These are phyloP conservation scores for Leccinellum rugosiceps DNA, from an alignment of 768 basidiomycete species.

Conservation along the genomic window DNA sequence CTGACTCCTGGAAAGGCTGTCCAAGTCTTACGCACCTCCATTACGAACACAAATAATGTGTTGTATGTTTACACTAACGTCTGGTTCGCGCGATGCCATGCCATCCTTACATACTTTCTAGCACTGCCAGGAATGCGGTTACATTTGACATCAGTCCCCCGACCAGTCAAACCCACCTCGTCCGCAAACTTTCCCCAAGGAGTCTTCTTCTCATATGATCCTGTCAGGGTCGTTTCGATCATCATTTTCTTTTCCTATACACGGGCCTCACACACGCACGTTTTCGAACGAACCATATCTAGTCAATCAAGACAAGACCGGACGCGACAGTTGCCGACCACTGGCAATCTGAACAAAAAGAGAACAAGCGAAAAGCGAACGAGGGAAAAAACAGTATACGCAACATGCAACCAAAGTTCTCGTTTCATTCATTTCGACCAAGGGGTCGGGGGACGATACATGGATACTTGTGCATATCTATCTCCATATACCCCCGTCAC, in stretches of 20 bases:
- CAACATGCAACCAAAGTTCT: neutral
- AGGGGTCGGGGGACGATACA: neutral
- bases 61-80: neutral
- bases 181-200: neutral
- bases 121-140: conserved; percentile 2
- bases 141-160: neutral
- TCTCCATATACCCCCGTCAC: conserved; percentile 2
- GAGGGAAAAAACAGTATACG: neutral
- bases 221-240: conserved; percentile 11
- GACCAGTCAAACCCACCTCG: neutral
- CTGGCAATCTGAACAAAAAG: conserved; percentile 19
- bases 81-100: neutral
- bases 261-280: neutral
- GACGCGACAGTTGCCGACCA: neutral
- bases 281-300: neutral
- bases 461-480: neutral
- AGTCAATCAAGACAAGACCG: neutral
- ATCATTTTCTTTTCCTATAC: neutral
- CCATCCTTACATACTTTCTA: neutral
- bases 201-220: neutral
- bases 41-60: too few species aligned
- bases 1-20: too few species aligned
- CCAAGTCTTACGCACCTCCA: too few species aligned
- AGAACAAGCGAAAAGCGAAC: neutral
- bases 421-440: neutral